Evolutionary conservation across 2,329 filamentous ascomycete genomes (phyloP).

Genomic region (Pseudocercospora fuligena): DNA sequence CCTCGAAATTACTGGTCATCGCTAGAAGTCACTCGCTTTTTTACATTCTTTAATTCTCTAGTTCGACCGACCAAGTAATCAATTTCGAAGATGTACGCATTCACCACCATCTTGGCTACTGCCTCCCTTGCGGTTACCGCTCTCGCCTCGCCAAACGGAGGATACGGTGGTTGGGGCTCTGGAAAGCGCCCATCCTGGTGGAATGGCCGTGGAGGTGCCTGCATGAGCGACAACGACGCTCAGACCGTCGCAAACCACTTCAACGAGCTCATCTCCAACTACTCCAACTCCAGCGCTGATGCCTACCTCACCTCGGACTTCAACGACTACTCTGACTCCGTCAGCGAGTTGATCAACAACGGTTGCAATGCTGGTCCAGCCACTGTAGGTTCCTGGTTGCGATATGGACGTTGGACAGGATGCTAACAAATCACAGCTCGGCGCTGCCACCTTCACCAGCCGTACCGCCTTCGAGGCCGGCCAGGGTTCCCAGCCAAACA

Average conservation of each 20-base stretch:
- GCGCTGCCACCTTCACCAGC: conserved; percentile 34
- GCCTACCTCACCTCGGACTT: conserved; percentile 37
- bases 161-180: conserved; percentile 17
- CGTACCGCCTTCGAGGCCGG: conserved; percentile 35
- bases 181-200: conserved; percentile 27
- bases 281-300: conserved; percentile 37
- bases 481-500: conserved; percentile 36
- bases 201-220: conserved; percentile 26
- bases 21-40: conserved; percentile 5
- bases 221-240: conserved; percentile 34
- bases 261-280: conserved; percentile 39
- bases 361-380: conserved; percentile 35
- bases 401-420: neutral
- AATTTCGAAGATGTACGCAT: conserved; percentile 32
- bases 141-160: conserved; percentile 19
- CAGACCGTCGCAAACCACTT: conserved; percentile 38
- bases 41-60: conserved; percentile 2
- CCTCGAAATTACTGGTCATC: conserved; percentile 10
- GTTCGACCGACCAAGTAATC: conserved; percentile 11
- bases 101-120: conserved; percentile 25
- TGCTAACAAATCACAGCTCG: conserved; percentile 26
- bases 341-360: conserved; percentile 42
- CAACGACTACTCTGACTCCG: conserved; percentile 42
- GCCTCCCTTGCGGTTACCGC: conserved; percentile 19
- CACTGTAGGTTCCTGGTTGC: conserved; percentile 27